These are phyloP conservation scores for Phanerodontia chrysosporium DNA, from an alignment of 768 basidiomycete species.

Conservation along the genomic window DNA sequence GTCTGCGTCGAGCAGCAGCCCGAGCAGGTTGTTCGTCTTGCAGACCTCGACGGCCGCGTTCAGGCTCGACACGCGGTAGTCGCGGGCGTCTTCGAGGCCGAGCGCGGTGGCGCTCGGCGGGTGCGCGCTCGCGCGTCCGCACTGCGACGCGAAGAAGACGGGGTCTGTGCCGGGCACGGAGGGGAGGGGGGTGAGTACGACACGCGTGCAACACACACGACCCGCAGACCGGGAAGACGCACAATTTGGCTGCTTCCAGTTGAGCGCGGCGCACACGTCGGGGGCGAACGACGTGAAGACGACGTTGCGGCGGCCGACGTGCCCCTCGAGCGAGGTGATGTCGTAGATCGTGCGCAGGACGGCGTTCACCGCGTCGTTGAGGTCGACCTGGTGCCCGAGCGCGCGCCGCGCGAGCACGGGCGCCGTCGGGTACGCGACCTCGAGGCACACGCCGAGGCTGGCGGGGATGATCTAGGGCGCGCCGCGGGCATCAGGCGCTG, in stretches of 20 bases:
- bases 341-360: constrained; percentile 82
- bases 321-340: constrained; percentile 50
- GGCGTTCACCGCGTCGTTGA: constrained; percentile 81
- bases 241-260: constrained; percentile 99
- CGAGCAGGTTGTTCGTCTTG: constrained; percentile 86
- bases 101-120: constrained; percentile 36
- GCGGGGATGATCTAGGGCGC: constrained; percentile 49
- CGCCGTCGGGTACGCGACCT: constrained; percentile 71
- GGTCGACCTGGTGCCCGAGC: constrained; percentile 53
- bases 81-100: constrained; percentile 39
- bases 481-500: not conserved
- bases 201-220: constrained; percentile 7
- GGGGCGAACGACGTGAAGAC: constrained; percentile 93
- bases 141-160: constrained; percentile 90
- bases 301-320: constrained; percentile 61
- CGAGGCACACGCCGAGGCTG: constrained; percentile 72
- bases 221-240: constrained; percentile 26
- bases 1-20: constrained; percentile 83
- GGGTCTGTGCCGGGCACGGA: constrained; percentile 57
- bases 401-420: constrained; percentile 38
- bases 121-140: constrained; percentile 54
- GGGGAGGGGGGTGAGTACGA: not conserved
- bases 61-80: constrained; percentile 60
- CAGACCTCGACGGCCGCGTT: constrained; percentile 92
- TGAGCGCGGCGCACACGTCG: constrained; percentile 83